Evolutionary conservation across 129 eudicot genomes (phyloP).

Genomic region (Centrapalus pauciflorus): DNA sequence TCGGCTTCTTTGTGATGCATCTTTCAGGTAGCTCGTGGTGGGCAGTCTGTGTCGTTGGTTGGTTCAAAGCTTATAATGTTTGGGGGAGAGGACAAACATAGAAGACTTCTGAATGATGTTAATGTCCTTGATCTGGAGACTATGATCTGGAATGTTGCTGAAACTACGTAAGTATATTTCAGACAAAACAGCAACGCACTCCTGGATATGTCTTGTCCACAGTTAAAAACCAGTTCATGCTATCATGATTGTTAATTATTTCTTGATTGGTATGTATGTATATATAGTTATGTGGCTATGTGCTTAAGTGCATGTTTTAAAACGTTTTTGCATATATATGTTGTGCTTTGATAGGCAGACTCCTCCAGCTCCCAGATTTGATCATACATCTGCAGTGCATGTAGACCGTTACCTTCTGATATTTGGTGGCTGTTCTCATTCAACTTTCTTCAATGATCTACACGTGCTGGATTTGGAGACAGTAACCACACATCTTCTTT

Average conservation of each 20-base stretch:
- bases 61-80: conserved; percentile 89
- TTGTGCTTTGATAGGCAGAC: conserved; percentile 56
- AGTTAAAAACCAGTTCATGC: background rate
- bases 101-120: conserved; percentile 76
- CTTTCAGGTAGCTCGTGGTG: conserved; percentile 79
- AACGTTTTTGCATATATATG: conserved; percentile 16
- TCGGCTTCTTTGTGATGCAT: conserved; percentile 10
- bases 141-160: conserved; percentile 71
- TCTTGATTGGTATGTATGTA: conserved; percentile 1
- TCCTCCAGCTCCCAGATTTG: conserved; percentile 94
- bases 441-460: conserved; percentile 73
- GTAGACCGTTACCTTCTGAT: conserved; percentile 80
- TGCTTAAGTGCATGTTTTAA: background rate
- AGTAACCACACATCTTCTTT: conserved; percentile 38
- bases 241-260: background rate
- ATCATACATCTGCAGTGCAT: conserved; percentile 85
- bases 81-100: conserved; percentile 84
- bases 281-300: too few relatives aligned
- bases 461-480: conserved; percentile 82
- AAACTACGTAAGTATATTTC: conserved; percentile 50
- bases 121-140: conserved; percentile 82
- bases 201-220: background rate
- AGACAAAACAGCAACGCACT: background rate
- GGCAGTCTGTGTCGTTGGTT: conserved; percentile 77
- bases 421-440: conserved; percentile 97